Evolutionary conservation across 257 asterid species (phyloP).

Genomic region (Solanum chaucha): DNA sequence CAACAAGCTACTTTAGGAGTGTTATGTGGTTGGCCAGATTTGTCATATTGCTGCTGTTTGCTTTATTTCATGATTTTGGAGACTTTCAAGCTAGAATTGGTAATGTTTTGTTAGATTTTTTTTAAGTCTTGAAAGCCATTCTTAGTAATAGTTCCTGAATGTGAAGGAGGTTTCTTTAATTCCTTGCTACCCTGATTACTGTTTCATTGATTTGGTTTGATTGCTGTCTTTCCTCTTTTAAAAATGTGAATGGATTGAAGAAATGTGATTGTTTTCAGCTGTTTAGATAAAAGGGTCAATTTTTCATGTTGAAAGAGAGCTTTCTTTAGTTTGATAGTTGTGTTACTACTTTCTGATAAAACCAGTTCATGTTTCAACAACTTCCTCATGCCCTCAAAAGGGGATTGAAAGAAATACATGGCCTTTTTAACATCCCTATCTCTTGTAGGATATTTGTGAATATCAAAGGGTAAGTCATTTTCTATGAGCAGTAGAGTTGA

Average conservation of each 20-base stretch:
- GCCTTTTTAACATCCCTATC: conserved; percentile 31
- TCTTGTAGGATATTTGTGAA: conserved; percentile 19
- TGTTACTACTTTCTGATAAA: conserved; percentile 14
- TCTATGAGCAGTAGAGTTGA: conserved; percentile 9
- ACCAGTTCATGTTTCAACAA: conserved; percentile 10
- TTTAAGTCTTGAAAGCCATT: conserved; percentile 5
- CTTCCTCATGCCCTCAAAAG: conserved; percentile 25
- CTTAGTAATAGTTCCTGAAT: conserved; percentile 1
- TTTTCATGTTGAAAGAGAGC: conserved; percentile 18
- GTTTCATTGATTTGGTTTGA: conserved; percentile 13
- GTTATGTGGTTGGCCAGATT: conserved; percentile 13
- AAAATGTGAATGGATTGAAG: background rate
- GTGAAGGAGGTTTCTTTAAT: background rate
- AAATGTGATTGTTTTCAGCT: conserved; percentile 11
- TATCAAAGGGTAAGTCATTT: conserved; percentile 23
- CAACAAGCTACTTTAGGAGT: conserved; percentile 18
- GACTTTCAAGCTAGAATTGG: background rate
- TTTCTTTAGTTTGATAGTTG: conserved; percentile 2
- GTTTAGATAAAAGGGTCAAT: conserved; percentile 14
- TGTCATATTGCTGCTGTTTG: conserved; percentile 7
- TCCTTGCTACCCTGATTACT: background rate
- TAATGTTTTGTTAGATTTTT: background rate
- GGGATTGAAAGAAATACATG: conserved; percentile 4
- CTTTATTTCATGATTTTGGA: conserved; percentile 13
- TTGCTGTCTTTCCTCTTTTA: conserved; percentile 7